These are phyloP conservation scores for Nothopassalora personata DNA, from an alignment of 2,329 filamentous ascomycete genomes.

Conservation along the genomic window DNA sequence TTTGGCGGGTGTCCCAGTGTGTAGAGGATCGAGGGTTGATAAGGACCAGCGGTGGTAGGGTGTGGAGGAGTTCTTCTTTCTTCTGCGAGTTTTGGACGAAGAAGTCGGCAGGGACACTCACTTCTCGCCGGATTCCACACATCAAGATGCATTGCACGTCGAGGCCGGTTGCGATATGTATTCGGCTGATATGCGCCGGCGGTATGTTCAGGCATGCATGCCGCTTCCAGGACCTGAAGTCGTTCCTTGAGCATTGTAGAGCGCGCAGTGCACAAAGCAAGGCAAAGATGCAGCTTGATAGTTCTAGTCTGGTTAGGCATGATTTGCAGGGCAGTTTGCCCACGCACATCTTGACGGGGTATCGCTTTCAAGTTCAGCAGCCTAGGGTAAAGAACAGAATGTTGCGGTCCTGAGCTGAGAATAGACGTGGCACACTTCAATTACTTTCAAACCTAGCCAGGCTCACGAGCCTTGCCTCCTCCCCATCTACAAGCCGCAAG, in stretches of 20 bases:
- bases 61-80: background rate
- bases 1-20: background rate
- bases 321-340: background rate
- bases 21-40: background rate
- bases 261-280: background rate
- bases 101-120: background rate
- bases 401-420: too few relatives aligned
- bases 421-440: too few relatives aligned
- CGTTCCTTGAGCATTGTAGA: background rate
- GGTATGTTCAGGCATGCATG: background rate
- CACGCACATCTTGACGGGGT: background rate
- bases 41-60: background rate
- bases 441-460: too few relatives aligned
- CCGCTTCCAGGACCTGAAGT: background rate
- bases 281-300: too few relatives aligned
- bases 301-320: too few relatives aligned
- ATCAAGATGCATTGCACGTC: background rate
- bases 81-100: background rate
- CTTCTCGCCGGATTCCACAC: background rate
- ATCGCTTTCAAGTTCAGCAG: background rate
- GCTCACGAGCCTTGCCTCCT: too few relatives aligned
- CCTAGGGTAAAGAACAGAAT: too few relatives aligned
- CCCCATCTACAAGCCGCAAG: too few relatives aligned
- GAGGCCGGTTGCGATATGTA: background rate
- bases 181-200: background rate